A percentile compares a stretch with the other conserved stretches of the same genome.
Conservation (phyloP, 306 rosid genomes). For the Glycine latifolia region DNA sequence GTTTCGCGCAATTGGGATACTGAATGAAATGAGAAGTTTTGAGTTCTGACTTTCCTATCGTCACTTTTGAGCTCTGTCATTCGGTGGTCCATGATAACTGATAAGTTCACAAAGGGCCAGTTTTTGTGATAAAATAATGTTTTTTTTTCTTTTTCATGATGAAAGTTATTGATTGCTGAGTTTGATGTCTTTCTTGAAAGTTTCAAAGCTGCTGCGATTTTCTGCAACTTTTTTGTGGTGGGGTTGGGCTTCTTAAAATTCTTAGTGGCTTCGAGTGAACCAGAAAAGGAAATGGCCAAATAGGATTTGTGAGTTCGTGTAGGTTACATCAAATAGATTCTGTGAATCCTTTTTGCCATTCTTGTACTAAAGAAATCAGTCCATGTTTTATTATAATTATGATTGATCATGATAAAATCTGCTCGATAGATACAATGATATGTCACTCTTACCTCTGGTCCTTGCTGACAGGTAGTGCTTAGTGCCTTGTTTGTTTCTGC, state of each 20-base stretch:
- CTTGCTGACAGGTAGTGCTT: conserved; percentile 6
- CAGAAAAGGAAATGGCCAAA: neutral
- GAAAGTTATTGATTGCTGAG: neutral
- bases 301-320: neutral
- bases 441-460: conserved; percentile 21
- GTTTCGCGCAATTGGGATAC: neutral
- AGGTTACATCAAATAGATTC: conserved; percentile 5
- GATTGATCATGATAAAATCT: conserved; percentile 25
- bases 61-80: neutral
- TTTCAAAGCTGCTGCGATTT: neutral
- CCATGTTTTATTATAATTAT: neutral
- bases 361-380: neutral
- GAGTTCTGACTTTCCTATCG: neutral
- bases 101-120: neutral
- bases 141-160: no score
- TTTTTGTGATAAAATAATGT: neutral
- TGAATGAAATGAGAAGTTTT: neutral
- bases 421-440: neutral
- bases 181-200: neutral
- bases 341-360: neutral
- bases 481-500: conserved; percentile 35
- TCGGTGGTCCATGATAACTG: conserved; percentile 11
- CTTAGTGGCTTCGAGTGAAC: neutral
- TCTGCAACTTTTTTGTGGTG: neutral
- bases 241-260: neutral